These are phyloP conservation scores for Lumnitzera racemosa DNA, from an alignment of 345 rosid species.

Conservation along the genomic window DNA sequence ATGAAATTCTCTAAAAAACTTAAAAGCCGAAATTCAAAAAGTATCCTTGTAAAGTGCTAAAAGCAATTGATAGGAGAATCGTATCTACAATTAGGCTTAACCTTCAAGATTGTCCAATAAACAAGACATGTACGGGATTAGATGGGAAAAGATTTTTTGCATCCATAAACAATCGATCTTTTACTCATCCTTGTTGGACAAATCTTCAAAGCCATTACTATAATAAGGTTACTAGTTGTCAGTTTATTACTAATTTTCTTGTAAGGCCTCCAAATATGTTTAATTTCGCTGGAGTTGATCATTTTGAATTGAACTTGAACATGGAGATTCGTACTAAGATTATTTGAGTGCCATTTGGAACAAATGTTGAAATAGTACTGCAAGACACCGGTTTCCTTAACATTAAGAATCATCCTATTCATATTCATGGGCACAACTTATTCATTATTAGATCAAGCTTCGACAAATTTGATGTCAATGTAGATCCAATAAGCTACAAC, in stretches of 20 bases:
- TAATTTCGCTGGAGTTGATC: conserved; percentile 38
- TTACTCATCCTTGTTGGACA: conserved; percentile 32
- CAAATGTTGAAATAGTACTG: conserved; percentile 48
- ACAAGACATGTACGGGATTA: conserved; percentile 27
- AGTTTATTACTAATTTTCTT: conserved; percentile 32
- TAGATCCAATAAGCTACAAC: conserved; percentile 38
- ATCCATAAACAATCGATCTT: conserved; percentile 55
- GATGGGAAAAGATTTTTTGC: conserved; percentile 33
- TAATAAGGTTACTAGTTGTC: conserved; percentile 16
- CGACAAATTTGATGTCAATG: conserved; percentile 40
- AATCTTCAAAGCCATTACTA: conserved; percentile 34
- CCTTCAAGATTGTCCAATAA: conserved; percentile 43
- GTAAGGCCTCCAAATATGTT: conserved; percentile 31
- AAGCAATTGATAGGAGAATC: conserved; percentile 36
- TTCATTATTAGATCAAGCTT: conserved; percentile 56
- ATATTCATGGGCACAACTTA: conserved; percentile 63
- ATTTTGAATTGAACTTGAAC: conserved; percentile 32
- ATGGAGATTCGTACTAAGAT: conserved; percentile 33
- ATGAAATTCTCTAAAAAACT: conserved; percentile 21
- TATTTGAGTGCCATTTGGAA: conserved; percentile 27
- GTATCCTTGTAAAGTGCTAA: conserved; percentile 57
- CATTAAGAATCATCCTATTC: conserved; percentile 57
- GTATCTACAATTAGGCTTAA: conserved; percentile 37
- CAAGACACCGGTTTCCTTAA: conserved; percentile 52
- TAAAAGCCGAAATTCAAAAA: conserved; percentile 31